These are phyloP conservation scores for Yarrowia sp. DNA, from an alignment of 805 yeast species.

Conservation along the genomic window DNA sequence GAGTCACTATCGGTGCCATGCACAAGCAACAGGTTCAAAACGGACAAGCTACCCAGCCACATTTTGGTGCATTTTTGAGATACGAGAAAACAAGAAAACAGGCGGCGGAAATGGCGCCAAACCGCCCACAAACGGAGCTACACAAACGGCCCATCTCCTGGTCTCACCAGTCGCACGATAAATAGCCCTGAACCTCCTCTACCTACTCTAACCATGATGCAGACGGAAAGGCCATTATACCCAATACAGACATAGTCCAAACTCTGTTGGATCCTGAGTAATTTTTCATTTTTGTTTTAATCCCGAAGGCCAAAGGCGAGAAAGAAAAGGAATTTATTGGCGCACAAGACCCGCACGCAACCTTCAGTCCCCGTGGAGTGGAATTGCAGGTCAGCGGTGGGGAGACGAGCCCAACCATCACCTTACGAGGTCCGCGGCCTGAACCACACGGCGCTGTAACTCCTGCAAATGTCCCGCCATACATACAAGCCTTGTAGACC, in stretches of 20 bases:
- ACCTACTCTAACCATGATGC: neutral
- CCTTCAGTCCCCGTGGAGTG: neutral
- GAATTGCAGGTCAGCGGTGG: no score
- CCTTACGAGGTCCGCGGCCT: no score
- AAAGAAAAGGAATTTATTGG: neutral
- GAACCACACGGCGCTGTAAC: neutral
- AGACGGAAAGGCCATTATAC: neutral
- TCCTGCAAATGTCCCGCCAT: neutral
- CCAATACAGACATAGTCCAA: neutral
- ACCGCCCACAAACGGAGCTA: no score
- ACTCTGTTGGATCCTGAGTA: conserved; percentile 10
- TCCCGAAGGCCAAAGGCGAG: no score
- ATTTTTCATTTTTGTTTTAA: neutral
- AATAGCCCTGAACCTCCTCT: neutral
- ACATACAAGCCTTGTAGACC: neutral
- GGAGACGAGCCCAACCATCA: no score
- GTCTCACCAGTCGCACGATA: neutral
- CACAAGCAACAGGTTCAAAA: neutral
- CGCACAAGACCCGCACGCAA: no score
- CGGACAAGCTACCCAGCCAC: no score
- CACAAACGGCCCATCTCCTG: neutral
- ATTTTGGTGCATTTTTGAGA: no score
- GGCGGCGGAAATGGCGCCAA: no score
- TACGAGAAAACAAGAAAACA: no score
- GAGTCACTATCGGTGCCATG: neutral